Evolutionary conservation across 2,329 filamentous ascomycete species (phyloP).

Genomic region (Allantophomopsis cytisporea): DNA sequence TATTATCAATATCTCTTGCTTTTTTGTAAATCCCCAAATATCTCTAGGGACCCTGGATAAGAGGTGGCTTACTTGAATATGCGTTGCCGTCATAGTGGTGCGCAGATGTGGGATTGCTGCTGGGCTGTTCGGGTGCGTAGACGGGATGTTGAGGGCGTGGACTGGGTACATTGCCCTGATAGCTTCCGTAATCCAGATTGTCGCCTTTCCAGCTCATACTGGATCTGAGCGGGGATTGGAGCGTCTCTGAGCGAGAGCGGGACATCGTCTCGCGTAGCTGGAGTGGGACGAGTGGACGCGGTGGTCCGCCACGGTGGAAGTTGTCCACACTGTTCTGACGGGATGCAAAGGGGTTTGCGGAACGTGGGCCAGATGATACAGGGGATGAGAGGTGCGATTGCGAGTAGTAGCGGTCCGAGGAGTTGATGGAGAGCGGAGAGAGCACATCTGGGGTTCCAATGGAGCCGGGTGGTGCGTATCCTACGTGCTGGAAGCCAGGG

Average conservation of each 20-base stretch:
- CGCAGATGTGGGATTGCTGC: slow-evolving; percentile 24
- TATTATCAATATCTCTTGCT: not conserved
- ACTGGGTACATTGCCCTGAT: slow-evolving; percentile 30
- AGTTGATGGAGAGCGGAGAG: slow-evolving; percentile 40
- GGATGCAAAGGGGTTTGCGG: slow-evolving; percentile 35
- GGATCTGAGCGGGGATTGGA: slow-evolving; percentile 43
- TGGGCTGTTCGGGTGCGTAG: slow-evolving; percentile 35
- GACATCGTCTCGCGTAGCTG: slow-evolving; percentile 43
- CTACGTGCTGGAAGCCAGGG: slow-evolving; percentile 52
- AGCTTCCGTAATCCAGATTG: slow-evolving; percentile 39
- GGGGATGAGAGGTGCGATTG: slow-evolving; percentile 29
- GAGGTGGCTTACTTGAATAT: slow-evolving; percentile 32
- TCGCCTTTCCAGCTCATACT: slow-evolving; percentile 52
- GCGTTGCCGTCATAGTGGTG: slow-evolving; percentile 35
- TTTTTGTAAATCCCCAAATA: not conserved
- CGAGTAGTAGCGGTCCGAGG: slow-evolving; percentile 40
- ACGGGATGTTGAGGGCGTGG: slow-evolving; percentile 33
- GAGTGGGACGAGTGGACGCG: slow-evolving; percentile 41
- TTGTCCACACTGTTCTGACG: slow-evolving; percentile 32
- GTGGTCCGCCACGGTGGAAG: slow-evolving; percentile 25
- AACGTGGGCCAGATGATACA: slow-evolving; percentile 31
- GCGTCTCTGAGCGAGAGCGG: slow-evolving; percentile 39
- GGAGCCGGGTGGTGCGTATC: slow-evolving; percentile 40
- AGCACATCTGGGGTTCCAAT: slow-evolving; percentile 39
- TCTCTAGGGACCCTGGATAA: slow-evolving; percentile 1